These are phyloP conservation scores for Rhizopogon salebrosus DNA, from an alignment of 768 basidiomycete genomes.

Conservation along the genomic window DNA sequence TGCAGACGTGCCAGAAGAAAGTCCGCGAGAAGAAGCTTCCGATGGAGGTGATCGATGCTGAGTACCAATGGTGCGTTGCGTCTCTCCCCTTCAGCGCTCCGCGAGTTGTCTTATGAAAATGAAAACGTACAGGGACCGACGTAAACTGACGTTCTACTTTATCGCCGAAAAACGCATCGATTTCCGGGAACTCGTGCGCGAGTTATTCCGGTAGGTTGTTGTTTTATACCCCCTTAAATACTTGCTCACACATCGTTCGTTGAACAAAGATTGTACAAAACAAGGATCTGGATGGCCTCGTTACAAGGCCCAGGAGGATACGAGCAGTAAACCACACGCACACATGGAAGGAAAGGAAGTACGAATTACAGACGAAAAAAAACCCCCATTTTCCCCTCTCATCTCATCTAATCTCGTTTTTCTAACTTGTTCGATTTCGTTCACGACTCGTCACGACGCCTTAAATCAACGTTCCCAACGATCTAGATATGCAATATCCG, in stretches of 20 bases:
- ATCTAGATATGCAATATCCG: constrained; percentile 6
- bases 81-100: background rate
- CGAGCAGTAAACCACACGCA: constrained; percentile 34
- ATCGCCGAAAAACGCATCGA: constrained; percentile 93
- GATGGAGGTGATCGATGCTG: constrained; percentile 98
- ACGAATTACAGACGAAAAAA: no score
- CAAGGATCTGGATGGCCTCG: constrained; percentile 93
- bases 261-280: constrained; percentile 90
- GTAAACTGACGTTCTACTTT: constrained; percentile 98
- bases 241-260: background rate
- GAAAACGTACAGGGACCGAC: constrained; percentile 72
- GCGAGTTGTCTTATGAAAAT: background rate
- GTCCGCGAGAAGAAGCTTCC: constrained; percentile 91
- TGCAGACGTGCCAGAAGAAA: constrained; percentile 87
- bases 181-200: constrained; percentile 93
- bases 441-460: background rate
- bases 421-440: constrained; percentile 10
- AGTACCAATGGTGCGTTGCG: constrained; percentile 86
- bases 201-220: constrained; percentile 71
- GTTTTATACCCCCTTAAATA: constrained; percentile 2
- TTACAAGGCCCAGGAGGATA: constrained; percentile 47
- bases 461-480: background rate
- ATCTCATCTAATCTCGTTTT: constrained; percentile 25
- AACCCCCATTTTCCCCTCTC: no score
- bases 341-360: background rate